Conservation (phyloP, 441 rosid genomes). For the Mallotus japonicus region DNA sequence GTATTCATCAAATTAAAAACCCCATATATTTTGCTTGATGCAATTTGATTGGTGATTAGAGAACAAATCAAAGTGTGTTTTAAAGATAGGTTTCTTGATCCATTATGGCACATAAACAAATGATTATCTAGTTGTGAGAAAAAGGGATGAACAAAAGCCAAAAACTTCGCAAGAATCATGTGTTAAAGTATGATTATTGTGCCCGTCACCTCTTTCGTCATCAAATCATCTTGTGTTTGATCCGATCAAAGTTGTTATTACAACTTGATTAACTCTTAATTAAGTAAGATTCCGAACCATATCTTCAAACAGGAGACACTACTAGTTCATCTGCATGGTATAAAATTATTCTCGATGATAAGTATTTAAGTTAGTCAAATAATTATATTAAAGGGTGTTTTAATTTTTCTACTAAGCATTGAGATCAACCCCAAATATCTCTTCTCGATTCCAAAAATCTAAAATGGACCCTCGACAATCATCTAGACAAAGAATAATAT, state of each 20-base stretch:
- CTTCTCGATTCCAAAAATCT: conserved; percentile 36
- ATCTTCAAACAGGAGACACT: conserved; percentile 25
- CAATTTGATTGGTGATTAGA: conserved; percentile 21
- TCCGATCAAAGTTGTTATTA: conserved; percentile 23
- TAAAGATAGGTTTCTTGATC: conserved; percentile 25
- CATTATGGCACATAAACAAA: conserved; percentile 32
- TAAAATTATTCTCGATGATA: conserved; percentile 22
- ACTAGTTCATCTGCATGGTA: conserved; percentile 24
- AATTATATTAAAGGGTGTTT: conserved; percentile 13
- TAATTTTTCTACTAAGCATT: not conserved
- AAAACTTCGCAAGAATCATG: conserved; percentile 44
- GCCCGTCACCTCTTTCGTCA: conserved; percentile 28
- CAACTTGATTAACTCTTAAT: conserved; percentile 15
- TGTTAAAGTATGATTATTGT: conserved; percentile 29
- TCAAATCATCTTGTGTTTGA: conserved; percentile 18
- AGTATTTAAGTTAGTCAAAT: conserved; percentile 23
- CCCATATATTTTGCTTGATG: conserved; percentile 4
- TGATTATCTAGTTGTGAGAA: conserved; percentile 10
- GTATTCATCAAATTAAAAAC: not conserved
- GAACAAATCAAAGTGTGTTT: conserved; percentile 25
- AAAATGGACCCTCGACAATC: conserved; percentile 33
- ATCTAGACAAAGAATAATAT: conserved; percentile 39
- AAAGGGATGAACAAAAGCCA: conserved; percentile 48
- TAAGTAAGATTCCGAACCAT: conserved; percentile 28
- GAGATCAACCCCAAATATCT: conserved; percentile 26